phyloP scores from a whole-genome alignment of 768 basidiomycete genomes.

The Lactarius sp. region DNA sequence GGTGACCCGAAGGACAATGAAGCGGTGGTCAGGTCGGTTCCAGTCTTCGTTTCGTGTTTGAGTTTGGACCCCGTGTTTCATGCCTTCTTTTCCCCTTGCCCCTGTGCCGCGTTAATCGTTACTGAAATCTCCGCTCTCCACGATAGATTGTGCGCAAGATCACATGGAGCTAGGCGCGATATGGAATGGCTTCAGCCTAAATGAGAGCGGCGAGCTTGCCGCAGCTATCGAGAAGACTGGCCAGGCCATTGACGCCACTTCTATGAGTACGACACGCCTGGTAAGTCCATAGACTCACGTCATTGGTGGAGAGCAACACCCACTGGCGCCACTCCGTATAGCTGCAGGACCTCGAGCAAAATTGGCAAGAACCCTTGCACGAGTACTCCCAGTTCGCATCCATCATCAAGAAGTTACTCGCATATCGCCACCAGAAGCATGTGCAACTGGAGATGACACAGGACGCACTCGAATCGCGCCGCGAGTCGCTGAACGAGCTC shows the following conservation, averaged over 20 bases:
- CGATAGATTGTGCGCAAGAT: slow-evolving; percentile 73
- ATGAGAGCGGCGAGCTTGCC: slow-evolving; percentile 70
- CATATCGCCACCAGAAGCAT: slow-evolving; percentile 96
- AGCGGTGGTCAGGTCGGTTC: slow-evolving; percentile 85
- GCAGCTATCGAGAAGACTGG: slow-evolving; percentile 93
- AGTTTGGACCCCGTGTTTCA: not conserved
- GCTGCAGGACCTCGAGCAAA: slow-evolving; percentile 92
- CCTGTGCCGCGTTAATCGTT: not conserved
- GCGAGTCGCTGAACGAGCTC: slow-evolving; percentile 78
- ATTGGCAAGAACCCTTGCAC: slow-evolving; percentile 92
- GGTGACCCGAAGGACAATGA: slow-evolving; percentile 85
- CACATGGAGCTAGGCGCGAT: slow-evolving; percentile 88
- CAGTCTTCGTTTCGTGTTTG: not conserved
- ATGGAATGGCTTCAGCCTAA: slow-evolving; percentile 89
- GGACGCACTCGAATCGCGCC: slow-evolving; percentile 79
- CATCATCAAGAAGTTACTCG: slow-evolving; percentile 91
- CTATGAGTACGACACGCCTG: slow-evolving; percentile 85
- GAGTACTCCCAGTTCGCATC: slow-evolving; percentile 93
- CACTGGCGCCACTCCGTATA: slow-evolving; percentile 31
- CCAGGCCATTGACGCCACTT: slow-evolving; percentile 92
- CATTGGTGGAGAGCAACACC: not conserved
- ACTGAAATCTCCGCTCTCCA: not conserved
- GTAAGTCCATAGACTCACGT: slow-evolving; percentile 41
- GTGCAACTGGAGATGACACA: slow-evolving; percentile 97
- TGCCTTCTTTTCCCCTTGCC: not conserved